Conservation (phyloP, 2,329 filamentous ascomycete species). For the Arthroderma sp. region DNA sequence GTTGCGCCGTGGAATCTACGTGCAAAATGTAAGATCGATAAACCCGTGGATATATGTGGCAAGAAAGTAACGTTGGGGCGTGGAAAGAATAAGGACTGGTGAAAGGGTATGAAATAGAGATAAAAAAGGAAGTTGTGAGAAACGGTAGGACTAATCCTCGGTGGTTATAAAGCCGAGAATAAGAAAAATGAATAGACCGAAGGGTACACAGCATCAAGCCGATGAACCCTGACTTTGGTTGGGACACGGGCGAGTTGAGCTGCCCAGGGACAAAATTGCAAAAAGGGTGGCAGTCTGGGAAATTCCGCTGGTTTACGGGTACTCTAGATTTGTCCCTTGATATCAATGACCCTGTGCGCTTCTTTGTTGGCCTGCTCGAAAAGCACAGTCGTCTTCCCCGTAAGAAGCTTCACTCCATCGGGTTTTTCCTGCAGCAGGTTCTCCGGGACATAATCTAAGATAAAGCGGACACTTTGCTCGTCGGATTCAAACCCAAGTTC, state of each 20-base stretch:
- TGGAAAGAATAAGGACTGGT: conserved; percentile 2
- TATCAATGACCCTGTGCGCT: conserved; percentile 81
- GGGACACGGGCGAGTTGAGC: background rate
- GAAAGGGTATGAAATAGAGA: conserved; percentile 4
- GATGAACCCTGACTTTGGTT: conserved; percentile 11
- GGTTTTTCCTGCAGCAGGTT: conserved; percentile 64
- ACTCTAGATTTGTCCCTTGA: conserved; percentile 75
- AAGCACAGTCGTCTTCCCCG: conserved; percentile 55
- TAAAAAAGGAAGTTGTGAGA: conserved; percentile 5
- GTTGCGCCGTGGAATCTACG: no score
- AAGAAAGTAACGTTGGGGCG: conserved; percentile 1
- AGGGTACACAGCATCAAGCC: conserved; percentile 7
- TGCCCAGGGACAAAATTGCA: background rate
- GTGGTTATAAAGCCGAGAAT: conserved; percentile 2
- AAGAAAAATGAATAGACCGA: background rate
- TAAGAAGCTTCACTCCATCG: conserved; percentile 59
- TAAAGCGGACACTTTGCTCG: conserved; percentile 78
- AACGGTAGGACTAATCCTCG: conserved; percentile 6
- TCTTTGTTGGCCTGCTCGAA: conserved; percentile 62
- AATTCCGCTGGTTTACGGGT: background rate
- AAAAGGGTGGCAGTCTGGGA: no score
- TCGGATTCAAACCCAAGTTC: conserved; percentile 93
- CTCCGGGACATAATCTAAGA: conserved; percentile 66
- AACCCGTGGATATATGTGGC: no score
- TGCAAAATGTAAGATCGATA: no score